Evolutionary conservation across 2,329 filamentous ascomycete genomes (phyloP), one percentile per base, ranked within the genome.

Genomic region (Apiospora phragmitis): DNA sequence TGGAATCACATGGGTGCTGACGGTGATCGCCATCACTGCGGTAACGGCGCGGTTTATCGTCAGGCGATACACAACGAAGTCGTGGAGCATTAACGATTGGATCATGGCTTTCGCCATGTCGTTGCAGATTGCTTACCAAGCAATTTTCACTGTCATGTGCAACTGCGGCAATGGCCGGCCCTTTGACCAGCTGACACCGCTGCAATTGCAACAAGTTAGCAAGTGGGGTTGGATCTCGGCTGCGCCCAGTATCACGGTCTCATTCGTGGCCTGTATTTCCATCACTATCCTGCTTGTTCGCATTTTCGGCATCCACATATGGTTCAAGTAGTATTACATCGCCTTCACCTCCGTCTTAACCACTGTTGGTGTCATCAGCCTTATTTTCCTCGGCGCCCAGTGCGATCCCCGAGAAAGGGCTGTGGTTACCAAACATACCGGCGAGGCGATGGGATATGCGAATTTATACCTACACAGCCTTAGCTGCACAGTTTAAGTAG

Each of bases 231-330:
- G 35, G 35, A 38, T 38, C 35, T 5, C 11, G 5, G 35, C 35
- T 38, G 5, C 35, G 35, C 5, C 35, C 5, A 11, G 5, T 5
- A 5, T 5, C 11, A 38, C 11, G 5, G 32, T 68, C 6, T 69
- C 70, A 0, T 24, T 26, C 24, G 21, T 71, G 21, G 69, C 72
- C 8, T 32, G 72, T 47, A 67, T 72, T 16, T 72, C 72, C 3
- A 71, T 72, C 21, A 55, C 71, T 18, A 70, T 73, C 42, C 41
- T 72, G 5, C 68, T 73, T 3, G 43, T 69, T 8, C 72, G 49
- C n/a, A 68, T 72, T n/a, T 73, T 73, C n/a, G 69, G 69, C 2
- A 35, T 35, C 18, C 35, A 51, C 11, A 65, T 7, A 12, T 72
- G 71, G 69, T 68, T 72, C 35, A 38, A 38, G 35, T n/a, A n/a